phyloP scores from a whole-genome alignment of 2,329 filamentous ascomycete genomes.

The Eutypella sp. region DNA sequence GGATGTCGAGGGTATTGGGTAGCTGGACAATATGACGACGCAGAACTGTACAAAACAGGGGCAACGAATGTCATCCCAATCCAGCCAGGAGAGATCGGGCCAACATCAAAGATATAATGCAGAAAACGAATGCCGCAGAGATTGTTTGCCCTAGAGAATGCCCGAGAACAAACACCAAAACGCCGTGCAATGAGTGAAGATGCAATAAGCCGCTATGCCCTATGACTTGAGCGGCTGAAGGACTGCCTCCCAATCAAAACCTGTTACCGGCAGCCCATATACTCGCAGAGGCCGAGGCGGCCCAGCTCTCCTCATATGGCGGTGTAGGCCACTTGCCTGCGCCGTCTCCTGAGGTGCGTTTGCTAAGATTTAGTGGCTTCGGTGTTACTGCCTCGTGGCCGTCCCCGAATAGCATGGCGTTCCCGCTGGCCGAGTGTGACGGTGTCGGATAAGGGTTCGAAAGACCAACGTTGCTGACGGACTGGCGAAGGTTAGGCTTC shows the following conservation, averaged over 20 bases:
- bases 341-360: conserved; percentile 39
- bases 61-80: conserved; percentile 15
- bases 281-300: conserved; percentile 72
- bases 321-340: conserved; percentile 87
- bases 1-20: conserved; percentile 25
- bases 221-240: conserved; percentile 7
- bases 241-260: conserved; percentile 40
- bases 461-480: conserved; percentile 58
- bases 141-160: conserved; percentile 19
- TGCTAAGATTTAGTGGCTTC: conserved; percentile 66
- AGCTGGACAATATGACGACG: conserved; percentile 20
- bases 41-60: conserved; percentile 19
- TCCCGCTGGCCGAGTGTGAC: conserved; percentile 77
- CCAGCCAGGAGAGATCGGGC: conserved; percentile 21
- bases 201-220: conserved; percentile 17
- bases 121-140: conserved; percentile 24
- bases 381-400: conserved; percentile 57
- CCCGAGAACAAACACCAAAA: conserved; percentile 20
- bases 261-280: conserved; percentile 69
- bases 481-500: conserved; percentile 52
- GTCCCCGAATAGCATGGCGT: conserved; percentile 68
- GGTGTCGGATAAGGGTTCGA: conserved; percentile 61
- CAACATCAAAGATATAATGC: conserved; percentile 21
- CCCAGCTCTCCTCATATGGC: conserved; percentile 94
- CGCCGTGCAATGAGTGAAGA: conserved; percentile 32